Evolutionary conservation across 495 filamentous ascomycete genomes (phyloP).

Genomic region (Penicillium samsonianum): DNA sequence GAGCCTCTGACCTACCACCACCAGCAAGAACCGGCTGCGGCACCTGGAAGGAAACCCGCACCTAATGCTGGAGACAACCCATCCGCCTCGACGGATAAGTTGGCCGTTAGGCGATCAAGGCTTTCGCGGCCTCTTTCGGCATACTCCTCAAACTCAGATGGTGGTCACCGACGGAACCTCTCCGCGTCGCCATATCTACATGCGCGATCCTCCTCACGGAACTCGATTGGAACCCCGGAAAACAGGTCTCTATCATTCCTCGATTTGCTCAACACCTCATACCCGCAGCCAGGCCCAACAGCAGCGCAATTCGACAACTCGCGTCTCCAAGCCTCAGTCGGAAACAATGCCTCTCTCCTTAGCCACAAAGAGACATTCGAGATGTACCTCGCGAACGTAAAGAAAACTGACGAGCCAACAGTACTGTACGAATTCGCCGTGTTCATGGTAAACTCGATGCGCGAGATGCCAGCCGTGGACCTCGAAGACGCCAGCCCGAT

Average conservation of each 20-base stretch:
- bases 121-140: constrained; percentile 67
- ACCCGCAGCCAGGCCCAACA: constrained; percentile 80
- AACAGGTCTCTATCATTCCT: constrained; percentile 77
- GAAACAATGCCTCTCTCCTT: constrained; percentile 83
- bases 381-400: constrained; percentile 95
- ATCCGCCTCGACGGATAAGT: constrained; percentile 49
- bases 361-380: constrained; percentile 90
- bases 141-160: constrained; percentile 71
- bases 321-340: constrained; percentile 72
- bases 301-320: constrained; percentile 75
- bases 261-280: constrained; percentile 84
- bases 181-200: constrained; percentile 51
- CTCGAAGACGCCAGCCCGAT: constrained; percentile 48
- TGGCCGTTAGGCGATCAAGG: constrained; percentile 58
- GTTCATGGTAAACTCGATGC: constrained; percentile 84
- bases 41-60: constrained; percentile 14
- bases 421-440: constrained; percentile 95
- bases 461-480: constrained; percentile 55
- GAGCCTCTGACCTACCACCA: constrained; percentile 56
- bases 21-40: constrained; percentile 34
- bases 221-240: constrained; percentile 69
- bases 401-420: constrained; percentile 87
- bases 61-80: constrained; percentile 26
- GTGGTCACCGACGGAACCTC: constrained; percentile 58
- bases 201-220: constrained; percentile 58